phyloP scores from a whole-genome alignment of 2,329 filamentous ascomycete genomes.

The Diaporthe citri region DNA sequence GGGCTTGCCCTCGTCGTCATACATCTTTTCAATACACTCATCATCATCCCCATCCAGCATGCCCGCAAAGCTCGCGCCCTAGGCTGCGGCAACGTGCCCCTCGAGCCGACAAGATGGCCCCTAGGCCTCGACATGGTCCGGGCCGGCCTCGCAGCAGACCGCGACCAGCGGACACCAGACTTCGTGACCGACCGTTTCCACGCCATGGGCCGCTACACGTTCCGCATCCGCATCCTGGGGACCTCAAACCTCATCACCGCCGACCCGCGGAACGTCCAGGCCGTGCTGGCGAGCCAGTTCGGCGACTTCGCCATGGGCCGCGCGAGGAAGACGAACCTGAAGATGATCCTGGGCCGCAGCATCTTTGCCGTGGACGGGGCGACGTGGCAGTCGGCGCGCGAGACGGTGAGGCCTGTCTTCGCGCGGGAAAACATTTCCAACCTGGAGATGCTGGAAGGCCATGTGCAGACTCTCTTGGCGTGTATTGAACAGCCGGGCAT shows the following conservation, averaged over 20 bases:
- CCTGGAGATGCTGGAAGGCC: not conserved
- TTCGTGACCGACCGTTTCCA: not conserved
- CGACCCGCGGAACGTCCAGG: slow-evolving; percentile 56
- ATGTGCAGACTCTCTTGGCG: not conserved
- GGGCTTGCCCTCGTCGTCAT: not conserved
- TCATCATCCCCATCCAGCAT: not conserved
- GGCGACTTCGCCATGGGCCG: slow-evolving; percentile 52
- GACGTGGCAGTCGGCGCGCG: not conserved
- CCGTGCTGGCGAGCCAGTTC: slow-evolving; percentile 56
- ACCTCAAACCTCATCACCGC: slow-evolving; percentile 43
- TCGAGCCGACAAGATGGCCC: slow-evolving; percentile 14
- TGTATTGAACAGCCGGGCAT: slow-evolving; percentile 19
- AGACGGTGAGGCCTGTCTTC: not conserved
- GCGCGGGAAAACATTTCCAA: not conserved
- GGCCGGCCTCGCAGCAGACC: not conserved
- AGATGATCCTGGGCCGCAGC: slow-evolving; percentile 34
- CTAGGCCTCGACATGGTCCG: not conserved
- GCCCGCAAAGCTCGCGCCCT: not conserved
- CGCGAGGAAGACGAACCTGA: slow-evolving; percentile 37
- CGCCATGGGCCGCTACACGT: not conserved
- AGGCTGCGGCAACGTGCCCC: not conserved
- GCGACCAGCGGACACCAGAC: not conserved
- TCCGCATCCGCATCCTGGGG: not conserved
- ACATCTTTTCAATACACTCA: not conserved
- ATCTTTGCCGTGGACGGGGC: not conserved